Conservation (phyloP, 2,329 filamentous ascomycete genomes). For the Colletotrichum orchidophilum region DNA sequence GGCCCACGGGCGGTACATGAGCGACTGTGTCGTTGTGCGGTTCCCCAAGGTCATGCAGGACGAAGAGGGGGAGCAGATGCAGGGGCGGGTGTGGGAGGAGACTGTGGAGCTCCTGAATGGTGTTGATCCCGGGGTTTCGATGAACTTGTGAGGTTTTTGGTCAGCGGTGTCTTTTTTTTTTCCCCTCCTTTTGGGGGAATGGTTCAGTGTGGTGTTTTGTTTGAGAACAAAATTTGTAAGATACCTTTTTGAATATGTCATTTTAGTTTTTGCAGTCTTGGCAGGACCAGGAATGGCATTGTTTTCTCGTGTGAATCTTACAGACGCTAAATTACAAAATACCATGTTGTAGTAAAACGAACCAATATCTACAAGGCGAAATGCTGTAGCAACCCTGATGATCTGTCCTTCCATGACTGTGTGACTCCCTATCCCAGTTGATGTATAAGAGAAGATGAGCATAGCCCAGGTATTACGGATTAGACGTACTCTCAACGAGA, state of each 20-base stretch:
- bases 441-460: background rate
- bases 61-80: conserved; percentile 46
- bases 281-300: no score
- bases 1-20: conserved; percentile 53
- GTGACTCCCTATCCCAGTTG: no score
- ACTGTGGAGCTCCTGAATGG: conserved; percentile 52
- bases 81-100: conserved; percentile 52
- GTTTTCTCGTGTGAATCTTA: background rate
- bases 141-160: conserved; percentile 39
- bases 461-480: background rate
- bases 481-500: background rate
- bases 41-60: conserved; percentile 41
- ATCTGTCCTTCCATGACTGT: no score
- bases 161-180: background rate
- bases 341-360: no score
- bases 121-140: conserved; percentile 50
- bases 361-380: no score
- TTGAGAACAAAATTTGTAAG: conserved; percentile 2
- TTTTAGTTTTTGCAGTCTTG: no score
- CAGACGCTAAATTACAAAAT: no score
- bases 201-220: background rate
- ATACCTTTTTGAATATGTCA: conserved; percentile 1
- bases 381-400: no score
- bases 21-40: conserved; percentile 41
- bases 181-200: background rate